Percentiles rank a stretch among this genome's conserved stretches.
Evolutionary conservation across 2,329 filamentous ascomycete species (phyloP).

Genomic region (Cryoendolithus antarcticus): DNA sequence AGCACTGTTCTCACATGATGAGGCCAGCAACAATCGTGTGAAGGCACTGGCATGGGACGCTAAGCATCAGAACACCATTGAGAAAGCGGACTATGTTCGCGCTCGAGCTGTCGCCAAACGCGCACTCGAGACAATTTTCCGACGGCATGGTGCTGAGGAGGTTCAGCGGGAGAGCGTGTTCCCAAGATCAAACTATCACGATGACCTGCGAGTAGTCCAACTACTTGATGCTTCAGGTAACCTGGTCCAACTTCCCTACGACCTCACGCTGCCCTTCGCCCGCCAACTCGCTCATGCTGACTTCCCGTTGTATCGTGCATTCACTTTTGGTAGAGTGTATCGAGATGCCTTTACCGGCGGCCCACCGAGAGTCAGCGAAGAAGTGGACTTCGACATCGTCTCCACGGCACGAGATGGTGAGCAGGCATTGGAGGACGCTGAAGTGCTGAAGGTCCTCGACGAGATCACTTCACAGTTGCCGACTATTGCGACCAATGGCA

Average conservation of each 20-base stretch:
- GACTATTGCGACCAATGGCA: slow-evolving; percentile 48
- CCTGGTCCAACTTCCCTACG: slow-evolving; percentile 87
- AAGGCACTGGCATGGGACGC: slow-evolving; percentile 53
- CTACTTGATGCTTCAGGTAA: slow-evolving; percentile 73
- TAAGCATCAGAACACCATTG: slow-evolving; percentile 13
- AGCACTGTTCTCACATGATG: slow-evolving; percentile 61
- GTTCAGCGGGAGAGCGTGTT: slow-evolving; percentile 63
- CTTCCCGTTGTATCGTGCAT: slow-evolving; percentile 44
- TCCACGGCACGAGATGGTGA: slow-evolving; percentile 63
- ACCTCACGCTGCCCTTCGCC: slow-evolving; percentile 80
- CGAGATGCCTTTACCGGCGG: slow-evolving; percentile 66
- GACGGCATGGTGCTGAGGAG: slow-evolving; percentile 80
- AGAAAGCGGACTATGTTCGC: slow-evolving; percentile 14
- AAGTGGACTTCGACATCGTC: slow-evolving; percentile 95
- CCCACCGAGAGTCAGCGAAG: slow-evolving; percentile 69
- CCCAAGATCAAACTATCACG: slow-evolving; percentile 70
- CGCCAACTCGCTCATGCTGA: slow-evolving; percentile 62
- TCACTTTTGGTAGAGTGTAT: slow-evolving; percentile 79
- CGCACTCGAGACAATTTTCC: slow-evolving; percentile 65
- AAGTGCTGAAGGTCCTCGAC: slow-evolving; percentile 86
- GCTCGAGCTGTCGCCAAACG: slow-evolving; percentile 50
- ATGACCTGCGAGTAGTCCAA: slow-evolving; percentile 57
- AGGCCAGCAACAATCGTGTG: slow-evolving; percentile 44
- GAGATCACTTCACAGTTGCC: slow-evolving; percentile 78
- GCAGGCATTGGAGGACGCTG: slow-evolving; percentile 78